Conservation (phyloP, 345 rosid genomes). For the Salix arbutifolia region DNA sequence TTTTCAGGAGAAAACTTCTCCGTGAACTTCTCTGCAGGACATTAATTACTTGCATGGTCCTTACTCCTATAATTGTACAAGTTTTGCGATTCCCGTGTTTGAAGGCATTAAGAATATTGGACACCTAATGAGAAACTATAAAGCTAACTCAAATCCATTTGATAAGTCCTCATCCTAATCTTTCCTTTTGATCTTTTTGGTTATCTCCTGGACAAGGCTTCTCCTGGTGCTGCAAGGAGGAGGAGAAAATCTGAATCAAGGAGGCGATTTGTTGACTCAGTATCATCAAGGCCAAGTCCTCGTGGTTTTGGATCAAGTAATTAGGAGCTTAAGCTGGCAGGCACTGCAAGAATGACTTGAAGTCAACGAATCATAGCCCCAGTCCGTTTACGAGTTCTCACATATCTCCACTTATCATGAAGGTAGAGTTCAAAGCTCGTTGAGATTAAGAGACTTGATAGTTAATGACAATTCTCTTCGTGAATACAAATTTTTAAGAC, state of each 20-base stretch:
- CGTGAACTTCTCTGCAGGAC: not conserved
- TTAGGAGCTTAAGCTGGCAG: conserved; percentile 25
- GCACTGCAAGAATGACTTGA: not conserved
- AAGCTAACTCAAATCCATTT: not conserved
- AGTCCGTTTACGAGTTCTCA: not conserved
- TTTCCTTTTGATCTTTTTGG: not conserved
- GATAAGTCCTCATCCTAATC: not conserved
- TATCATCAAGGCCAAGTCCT: conserved; percentile 59
- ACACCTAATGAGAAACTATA: not conserved
- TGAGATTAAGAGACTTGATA: not conserved
- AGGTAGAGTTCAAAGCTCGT: not conserved
- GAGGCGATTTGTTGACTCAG: conserved; percentile 53
- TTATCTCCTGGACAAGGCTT: conserved; percentile 45
- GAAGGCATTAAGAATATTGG: not conserved
- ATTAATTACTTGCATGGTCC: not conserved
- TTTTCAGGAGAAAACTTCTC: not conserved
- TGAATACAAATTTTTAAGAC: not conserved
- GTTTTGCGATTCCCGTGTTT: not conserved
- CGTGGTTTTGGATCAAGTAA: conserved; percentile 72
- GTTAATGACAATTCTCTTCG: not conserved
- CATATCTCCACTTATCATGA: not conserved
- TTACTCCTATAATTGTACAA: not conserved
- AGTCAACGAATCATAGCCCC: not conserved
- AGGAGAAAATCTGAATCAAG: conserved; percentile 63
- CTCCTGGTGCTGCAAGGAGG: conserved; percentile 89